Base-by-base conservation (phyloP, 2,329 filamentous ascomycete species). In the Talaromyces pinophilus region DNA sequence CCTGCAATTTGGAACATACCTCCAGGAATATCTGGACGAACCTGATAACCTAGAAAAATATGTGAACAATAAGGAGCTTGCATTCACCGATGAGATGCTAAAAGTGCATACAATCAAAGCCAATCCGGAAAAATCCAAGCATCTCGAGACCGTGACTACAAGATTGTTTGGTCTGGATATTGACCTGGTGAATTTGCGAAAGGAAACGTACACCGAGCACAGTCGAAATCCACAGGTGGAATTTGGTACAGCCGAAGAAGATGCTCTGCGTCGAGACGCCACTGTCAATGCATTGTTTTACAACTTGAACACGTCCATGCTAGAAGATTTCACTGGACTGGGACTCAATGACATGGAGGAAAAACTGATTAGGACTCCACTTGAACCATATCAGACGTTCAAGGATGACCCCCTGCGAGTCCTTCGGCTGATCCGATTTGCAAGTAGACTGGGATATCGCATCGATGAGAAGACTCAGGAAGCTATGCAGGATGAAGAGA, bases 251-350 rank as follows among this genome's bases (percentile, higher is more conserved):
- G 90, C 94, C 0, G 86, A 91, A 75, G 93, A 99, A 77, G 94
- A 99, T 78, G 94, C 94, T 1, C 76, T 93, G 70, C 88, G 94
- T 25, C 88, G 94, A 59, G 94, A 99, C 82, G 93, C 94, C 25
- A 97, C 93, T 0, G 88, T 98, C 68, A 99, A 99, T 76, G 92
- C 95, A 28, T 86, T 99, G 69, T 98, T 98, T 80, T 98, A 95
- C 82, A 98, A 98, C 72, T 82, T 99, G 46, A 88, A 93, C 73
- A 92, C 90, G 0, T 85, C 87, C 40, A 73, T 85, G 67, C 86
- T 98, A 42, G 94, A 98, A 77, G 95, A 99, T 76, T 90, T 96
- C 68, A 96, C 92, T 0, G 85, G 86, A 7, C 80, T 77, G 46
- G 94, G 95, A 0, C 81, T 96, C 42, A 75, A 85, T 7, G 94